Percentiles rank a stretch among this genome's conserved stretches.
Evolutionary conservation across 202 grass and related monocot genomes (phyloP).

Genomic region (Setaria viridis): DNA sequence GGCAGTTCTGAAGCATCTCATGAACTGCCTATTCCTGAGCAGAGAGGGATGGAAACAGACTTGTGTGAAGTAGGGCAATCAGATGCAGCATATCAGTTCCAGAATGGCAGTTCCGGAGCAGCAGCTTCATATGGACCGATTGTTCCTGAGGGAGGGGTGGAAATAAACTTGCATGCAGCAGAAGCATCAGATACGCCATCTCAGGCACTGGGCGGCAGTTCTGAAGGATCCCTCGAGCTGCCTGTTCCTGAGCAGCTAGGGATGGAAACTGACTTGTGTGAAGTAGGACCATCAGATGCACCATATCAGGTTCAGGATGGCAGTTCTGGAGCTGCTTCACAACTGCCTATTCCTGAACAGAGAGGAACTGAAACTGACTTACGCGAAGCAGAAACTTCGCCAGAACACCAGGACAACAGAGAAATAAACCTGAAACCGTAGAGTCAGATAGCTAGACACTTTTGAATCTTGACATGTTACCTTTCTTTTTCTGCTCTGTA

Average conservation of each 20-base stretch:
- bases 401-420: background rate
- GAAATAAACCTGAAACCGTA: slow-evolving; percentile 24
- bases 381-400: background rate
- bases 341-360: slow-evolving; percentile 30
- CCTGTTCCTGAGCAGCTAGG: background rate
- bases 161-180: background rate
- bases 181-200: background rate
- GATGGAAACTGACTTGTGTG: background rate
- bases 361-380: background rate
- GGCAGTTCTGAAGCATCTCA: slow-evolving; percentile 3
- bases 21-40: background rate
- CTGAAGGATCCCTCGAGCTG: background rate
- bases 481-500: slow-evolving; percentile 36
- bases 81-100: background rate
- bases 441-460: slow-evolving; percentile 41
- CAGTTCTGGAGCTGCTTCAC: slow-evolving; percentile 8
- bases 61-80: background rate
- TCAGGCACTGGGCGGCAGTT: slow-evolving; percentile 12
- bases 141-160: slow-evolving; percentile 6
- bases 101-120: slow-evolving; percentile 18
- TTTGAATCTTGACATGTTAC: slow-evolving; percentile 20
- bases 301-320: background rate
- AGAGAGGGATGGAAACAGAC: background rate
- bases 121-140: background rate
- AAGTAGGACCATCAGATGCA: slow-evolving; percentile 5